Base-by-base conservation (phyloP, 805 yeast species). In the Lachancea nothofagi region DNA sequence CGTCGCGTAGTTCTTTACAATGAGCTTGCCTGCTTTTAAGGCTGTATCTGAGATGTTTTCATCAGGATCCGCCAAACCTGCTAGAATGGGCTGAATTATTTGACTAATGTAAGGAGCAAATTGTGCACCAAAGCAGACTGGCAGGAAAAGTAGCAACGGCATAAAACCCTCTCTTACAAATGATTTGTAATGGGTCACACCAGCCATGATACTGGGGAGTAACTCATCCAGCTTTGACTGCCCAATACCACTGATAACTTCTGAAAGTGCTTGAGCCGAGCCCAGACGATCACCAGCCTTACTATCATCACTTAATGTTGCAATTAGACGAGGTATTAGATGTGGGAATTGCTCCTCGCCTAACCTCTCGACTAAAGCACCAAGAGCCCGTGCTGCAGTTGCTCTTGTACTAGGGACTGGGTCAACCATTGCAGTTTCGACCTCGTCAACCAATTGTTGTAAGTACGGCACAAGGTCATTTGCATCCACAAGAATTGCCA, bases 381-480 rank as follows among this genome's bases (percentile, higher is more conserved):
- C 99, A 37, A 93, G 67, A 0, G 98, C 98, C 64, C 97, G 79
- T 15, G 97, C 89, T 18, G 97, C 97, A 15, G 96, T 93, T 1
- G 97, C 94, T 60, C 97, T 78, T 0, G 99, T 93, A 29, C 80
- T 85, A 23, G 97, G 96, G 38, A 93, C 98, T 1, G 98, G 98
- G 53, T 93, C 99, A 36, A 94, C 96, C 95, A 93, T 90, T 5
- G 97, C 95, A 30, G 75, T 71, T 61, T 93, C 95, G 44, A 93
- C 74, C 51, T 88, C 96, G 8, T 78, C 71, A 31, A 90, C 81
- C 50, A 93, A 70, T 30, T 78, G 76, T 17, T 78, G 74, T 53
- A 93, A 68, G 64, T 93, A 93, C 19, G 96, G 97, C 37, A 77
- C 64, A 44, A 93, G 70, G 60, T 93, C 98, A 50, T 75, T 77